Conservation (phyloP, 257 asterid genomes). For the Nicotiana tomentosiformis region DNA sequence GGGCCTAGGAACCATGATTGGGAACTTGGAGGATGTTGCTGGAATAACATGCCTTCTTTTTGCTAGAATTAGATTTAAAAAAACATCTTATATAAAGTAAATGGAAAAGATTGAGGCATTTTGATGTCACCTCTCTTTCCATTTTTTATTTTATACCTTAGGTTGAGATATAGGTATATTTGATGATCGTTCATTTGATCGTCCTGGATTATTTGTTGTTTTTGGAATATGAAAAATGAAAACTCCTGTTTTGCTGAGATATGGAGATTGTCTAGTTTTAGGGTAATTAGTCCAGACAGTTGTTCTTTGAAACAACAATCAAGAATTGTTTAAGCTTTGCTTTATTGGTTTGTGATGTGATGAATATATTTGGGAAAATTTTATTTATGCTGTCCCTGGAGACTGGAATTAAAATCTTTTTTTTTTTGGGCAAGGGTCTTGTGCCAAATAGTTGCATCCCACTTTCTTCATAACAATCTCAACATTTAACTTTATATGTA, state of each 20-base stretch:
- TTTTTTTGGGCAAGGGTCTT: background rate
- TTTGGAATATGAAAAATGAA: background rate
- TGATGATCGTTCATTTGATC: background rate
- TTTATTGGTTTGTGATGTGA: background rate
- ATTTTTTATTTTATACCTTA: background rate
- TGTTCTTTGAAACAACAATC: background rate
- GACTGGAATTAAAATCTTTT: background rate
- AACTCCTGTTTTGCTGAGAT: background rate
- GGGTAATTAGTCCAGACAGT: background rate
- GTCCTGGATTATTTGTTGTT: background rate
- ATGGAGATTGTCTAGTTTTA: background rate
- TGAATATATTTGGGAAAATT: background rate
- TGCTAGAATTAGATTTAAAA: constrained; percentile 4
- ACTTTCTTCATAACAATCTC: background rate
- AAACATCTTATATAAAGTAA: background rate
- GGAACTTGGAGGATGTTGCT: constrained; percentile 33
- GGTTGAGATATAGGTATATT: constrained; percentile 3
- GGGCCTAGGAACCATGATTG: constrained; percentile 28
- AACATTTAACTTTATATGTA: background rate
- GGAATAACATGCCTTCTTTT: constrained; percentile 54
- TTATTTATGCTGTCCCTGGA: background rate
- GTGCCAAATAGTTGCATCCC: background rate
- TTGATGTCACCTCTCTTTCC: background rate
- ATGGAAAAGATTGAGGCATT: background rate
- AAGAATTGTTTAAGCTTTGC: background rate